Base-by-base conservation (phyloP, 78 protist species). In the Mantamonas sphyraenae region DNA sequence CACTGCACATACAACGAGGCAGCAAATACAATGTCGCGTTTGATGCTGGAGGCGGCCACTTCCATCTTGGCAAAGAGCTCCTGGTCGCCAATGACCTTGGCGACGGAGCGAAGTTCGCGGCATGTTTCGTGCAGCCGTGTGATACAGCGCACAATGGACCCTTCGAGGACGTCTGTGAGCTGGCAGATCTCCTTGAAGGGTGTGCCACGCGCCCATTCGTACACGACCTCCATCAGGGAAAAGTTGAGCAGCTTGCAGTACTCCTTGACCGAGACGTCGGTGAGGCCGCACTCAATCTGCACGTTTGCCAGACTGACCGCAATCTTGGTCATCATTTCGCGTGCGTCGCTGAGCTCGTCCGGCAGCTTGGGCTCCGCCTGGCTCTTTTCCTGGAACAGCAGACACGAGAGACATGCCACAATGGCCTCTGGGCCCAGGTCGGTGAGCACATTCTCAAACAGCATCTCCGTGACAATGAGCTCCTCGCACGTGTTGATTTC, bases 171-270 rank as follows among this genome's bases (percentile, higher is more conserved):
- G 34, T 76, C 78, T 9, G 97, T 93, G n/a, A 87, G 59, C 28
- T 68, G 59, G 33, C 84, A 75, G 26, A 89, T 80, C 24, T 86
- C 81, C 17, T 20, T 22, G 67, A 91, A 88, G 38, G 91, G 89
- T 73, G 55, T 81, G 31, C 91, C 90, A 0, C 37, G 43, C 8
- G 97, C 95, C 97, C 97, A 93, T 58, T 93, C 95, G 45, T 83
- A 86, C 30, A 71, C 79, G 16, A 90, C 95, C 62, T 90, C 81
- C 19, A 67, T 30, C 45, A 81, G 39, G 3, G 61, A 58, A 33
- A 73, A 67, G 31, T 77, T 62, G 31, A 85, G 33, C 22, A 65
- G 71, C 39, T 60, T 71, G 30, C 63, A 22, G 35, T 50, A 30
- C 3, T 72, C 80, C 2, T 37, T 33, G 1, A 63, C 64, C 4